phyloP scores from a whole-genome alignment of 2,329 filamentous ascomycete species.

The Fusarium praegraminearum region DNA sequence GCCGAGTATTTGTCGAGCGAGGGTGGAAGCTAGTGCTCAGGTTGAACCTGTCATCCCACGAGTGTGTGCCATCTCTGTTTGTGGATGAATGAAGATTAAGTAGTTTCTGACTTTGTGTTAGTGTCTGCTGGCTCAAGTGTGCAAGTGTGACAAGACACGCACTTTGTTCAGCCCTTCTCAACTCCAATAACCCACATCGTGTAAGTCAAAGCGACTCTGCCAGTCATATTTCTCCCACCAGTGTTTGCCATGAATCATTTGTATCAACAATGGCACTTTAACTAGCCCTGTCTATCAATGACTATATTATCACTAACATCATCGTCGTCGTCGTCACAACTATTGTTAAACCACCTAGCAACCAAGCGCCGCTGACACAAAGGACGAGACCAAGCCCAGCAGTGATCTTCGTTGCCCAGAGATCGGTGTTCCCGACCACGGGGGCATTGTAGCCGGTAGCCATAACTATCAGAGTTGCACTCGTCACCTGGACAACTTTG shows the following conservation, averaged over 20 bases:
- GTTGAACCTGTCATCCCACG: conserved; percentile 29
- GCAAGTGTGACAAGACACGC: conserved; percentile 21
- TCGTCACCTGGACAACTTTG: conserved; percentile 44
- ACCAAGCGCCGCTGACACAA: conserved; percentile 42
- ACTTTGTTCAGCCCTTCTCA: conserved; percentile 19
- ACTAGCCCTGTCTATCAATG: conserved; percentile 2
- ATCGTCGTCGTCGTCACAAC: conserved; percentile 2
- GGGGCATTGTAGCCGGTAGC: conserved; percentile 21
- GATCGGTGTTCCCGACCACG: conserved; percentile 41
- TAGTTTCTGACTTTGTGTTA: conserved; percentile 31
- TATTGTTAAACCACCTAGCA: conserved; percentile 25
- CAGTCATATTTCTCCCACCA: not conserved
- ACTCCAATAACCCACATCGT: conserved; percentile 10
- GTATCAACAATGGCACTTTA: not conserved
- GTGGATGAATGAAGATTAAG: conserved; percentile 9
- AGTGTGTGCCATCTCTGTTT: conserved; percentile 5
- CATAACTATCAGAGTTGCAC: conserved; percentile 29
- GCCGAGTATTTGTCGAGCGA: conserved; percentile 20
- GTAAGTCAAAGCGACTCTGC: not conserved
- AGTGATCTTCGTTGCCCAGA: conserved; percentile 35
- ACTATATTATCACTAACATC: not conserved
- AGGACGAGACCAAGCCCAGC: conserved; percentile 33
- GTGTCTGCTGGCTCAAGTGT: conserved; percentile 21
- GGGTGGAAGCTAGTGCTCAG: conserved; percentile 10
- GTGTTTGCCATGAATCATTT: not conserved